A percentile compares a stretch with the other conserved stretches of the same genome.
phyloP scores from a whole-genome alignment of 2,329 filamentous ascomycete species.

The Neonectria punicea region DNA sequence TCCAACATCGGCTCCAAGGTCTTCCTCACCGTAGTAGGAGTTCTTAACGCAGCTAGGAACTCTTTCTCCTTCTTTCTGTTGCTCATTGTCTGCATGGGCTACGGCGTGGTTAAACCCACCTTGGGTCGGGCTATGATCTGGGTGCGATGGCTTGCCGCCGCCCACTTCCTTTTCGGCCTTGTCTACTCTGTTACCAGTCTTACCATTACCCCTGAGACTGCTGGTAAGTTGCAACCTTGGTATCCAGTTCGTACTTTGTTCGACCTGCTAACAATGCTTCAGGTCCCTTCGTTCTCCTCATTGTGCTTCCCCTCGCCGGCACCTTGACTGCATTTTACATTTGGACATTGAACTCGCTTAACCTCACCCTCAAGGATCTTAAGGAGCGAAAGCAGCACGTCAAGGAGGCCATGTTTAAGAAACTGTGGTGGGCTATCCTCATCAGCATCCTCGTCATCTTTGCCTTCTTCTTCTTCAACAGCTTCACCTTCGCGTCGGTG shows the following conservation, averaged over 20 bases:
- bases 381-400: constrained; percentile 91
- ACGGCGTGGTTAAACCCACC: constrained; percentile 94
- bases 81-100: constrained; percentile 99
- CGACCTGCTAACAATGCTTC: constrained; percentile 32
- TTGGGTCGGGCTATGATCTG: constrained; percentile 94
- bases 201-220: constrained; percentile 87
- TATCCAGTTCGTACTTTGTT: background rate
- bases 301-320: constrained; percentile 90
- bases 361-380: constrained; percentile 95
- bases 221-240: constrained; percentile 59
- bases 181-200: constrained; percentile 93
- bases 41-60: constrained; percentile 93
- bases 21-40: constrained; percentile 88
- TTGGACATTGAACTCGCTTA: constrained; percentile 97
- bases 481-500: constrained; percentile 89
- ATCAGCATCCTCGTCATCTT: constrained; percentile 95
- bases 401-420: constrained; percentile 97
- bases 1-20: constrained; percentile 85
- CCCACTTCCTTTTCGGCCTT: constrained; percentile 94
- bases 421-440: constrained; percentile 98
- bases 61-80: constrained; percentile 98
- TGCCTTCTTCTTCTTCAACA: constrained; percentile 98
- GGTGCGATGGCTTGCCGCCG: constrained; percentile 88
- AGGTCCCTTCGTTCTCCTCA: constrained; percentile 90
- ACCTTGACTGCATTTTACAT: constrained; percentile 98